Percentiles rank a stretch among this genome's conserved stretches.
phyloP scores from a whole-genome alignment of 108 stramenopile species.

The Skeletonema tropicum region DNA sequence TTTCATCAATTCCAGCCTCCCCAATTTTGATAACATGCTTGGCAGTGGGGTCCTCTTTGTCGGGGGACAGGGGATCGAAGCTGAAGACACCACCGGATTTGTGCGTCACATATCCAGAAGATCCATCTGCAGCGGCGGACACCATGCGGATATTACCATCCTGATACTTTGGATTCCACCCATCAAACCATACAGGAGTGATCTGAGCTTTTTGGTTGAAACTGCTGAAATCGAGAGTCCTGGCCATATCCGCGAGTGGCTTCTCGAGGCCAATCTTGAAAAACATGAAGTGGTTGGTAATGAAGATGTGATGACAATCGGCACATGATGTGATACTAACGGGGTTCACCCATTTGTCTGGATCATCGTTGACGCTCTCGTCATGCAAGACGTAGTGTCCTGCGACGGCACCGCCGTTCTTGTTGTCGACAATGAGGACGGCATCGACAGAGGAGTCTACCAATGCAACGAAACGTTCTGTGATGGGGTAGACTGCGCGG shows the following conservation, averaged over 20 bases:
- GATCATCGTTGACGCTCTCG: conserved; percentile 2
- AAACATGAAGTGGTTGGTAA: conserved; percentile 18
- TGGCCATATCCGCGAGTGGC: conserved; percentile 37
- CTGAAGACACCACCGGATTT: conserved; percentile 29
- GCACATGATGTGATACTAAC: conserved; percentile 36
- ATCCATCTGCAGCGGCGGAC: conserved; percentile 30
- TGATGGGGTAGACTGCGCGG: conserved; percentile 42
- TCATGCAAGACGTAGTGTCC: conserved; percentile 44
- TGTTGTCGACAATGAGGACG: conserved; percentile 41
- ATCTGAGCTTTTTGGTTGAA: conserved; percentile 30
- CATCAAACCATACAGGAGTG: conserved; percentile 19
- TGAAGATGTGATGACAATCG: conserved; percentile 32
- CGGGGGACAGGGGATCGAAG: conserved; percentile 39
- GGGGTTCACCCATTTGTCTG: conserved; percentile 35
- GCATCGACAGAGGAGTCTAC: conserved; percentile 50
- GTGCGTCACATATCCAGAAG: conserved; percentile 41
- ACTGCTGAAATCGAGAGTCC: conserved; percentile 28
- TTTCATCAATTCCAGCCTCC: conserved; percentile 31
- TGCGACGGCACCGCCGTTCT: conserved; percentile 40
- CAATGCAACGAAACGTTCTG: conserved; percentile 40
- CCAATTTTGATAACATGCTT: conserved; percentile 16
- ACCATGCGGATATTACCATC: conserved; percentile 39
- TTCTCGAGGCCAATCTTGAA: conserved; percentile 28
- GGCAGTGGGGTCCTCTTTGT: conserved; percentile 15
- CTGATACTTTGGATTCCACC: conserved; percentile 17